These are phyloP conservation scores for Lipomyces japonicus DNA, from an alignment of 805 yeast species.

Conservation along the genomic window DNA sequence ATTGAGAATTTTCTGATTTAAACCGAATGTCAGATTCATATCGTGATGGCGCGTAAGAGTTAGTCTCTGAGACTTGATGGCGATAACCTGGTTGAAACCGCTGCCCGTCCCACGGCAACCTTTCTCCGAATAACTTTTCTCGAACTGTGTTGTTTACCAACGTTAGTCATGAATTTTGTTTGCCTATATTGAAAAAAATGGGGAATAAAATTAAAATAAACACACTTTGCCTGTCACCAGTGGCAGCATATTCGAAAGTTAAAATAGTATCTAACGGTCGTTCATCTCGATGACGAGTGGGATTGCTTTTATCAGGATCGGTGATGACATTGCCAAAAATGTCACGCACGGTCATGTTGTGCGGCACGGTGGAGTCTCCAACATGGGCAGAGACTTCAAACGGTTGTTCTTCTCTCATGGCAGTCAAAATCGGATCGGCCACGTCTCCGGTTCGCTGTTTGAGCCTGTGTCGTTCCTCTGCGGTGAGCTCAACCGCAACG, in stretches of 20 bases:
- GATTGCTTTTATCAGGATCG: constrained; percentile 85
- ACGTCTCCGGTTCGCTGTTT: constrained; percentile 25
- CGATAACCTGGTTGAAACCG: constrained; percentile 29
- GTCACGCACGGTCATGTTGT: constrained; percentile 61
- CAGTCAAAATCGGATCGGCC: constrained; percentile 80
- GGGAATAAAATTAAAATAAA: background rate
- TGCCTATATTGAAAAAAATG: background rate
- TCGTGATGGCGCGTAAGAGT: too few relatives aligned
- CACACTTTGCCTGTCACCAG: constrained; percentile 59
- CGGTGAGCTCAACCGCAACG: too few relatives aligned
- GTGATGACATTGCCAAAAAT: constrained; percentile 79
- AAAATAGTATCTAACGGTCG: constrained; percentile 96
- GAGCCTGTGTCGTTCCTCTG: constrained; percentile 22
- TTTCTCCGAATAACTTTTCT: constrained; percentile 41
- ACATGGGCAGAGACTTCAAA: constrained; percentile 60
- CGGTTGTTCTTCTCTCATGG: constrained; percentile 95
- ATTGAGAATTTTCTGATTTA: too few relatives aligned
- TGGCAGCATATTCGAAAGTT: constrained; percentile 87
- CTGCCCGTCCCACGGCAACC: constrained; percentile 33
- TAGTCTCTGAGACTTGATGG: too few relatives aligned
- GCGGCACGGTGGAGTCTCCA: constrained; percentile 46
- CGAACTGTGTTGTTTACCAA: constrained; percentile 4
- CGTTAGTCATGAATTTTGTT: background rate
- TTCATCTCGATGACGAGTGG: constrained; percentile 89
- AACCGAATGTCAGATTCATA: too few relatives aligned